These are phyloP conservation scores for Sporisorium exsertum DNA, from an alignment of 1,284 basidiomycete species.

Conservation along the genomic window DNA sequence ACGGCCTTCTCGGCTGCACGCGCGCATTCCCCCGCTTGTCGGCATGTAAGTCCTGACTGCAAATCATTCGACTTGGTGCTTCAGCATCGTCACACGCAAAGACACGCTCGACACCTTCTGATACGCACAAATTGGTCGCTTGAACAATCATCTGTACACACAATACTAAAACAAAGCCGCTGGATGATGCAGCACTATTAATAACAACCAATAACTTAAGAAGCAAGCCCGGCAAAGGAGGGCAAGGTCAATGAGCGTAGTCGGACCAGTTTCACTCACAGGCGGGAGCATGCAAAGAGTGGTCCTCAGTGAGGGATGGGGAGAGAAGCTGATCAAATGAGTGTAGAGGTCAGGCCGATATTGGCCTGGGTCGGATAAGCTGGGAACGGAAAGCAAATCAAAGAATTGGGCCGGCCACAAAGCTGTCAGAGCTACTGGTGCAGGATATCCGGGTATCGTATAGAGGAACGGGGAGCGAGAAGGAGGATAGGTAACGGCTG, in stretches of 20 bases:
- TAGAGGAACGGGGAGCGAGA: background rate
- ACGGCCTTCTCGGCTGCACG: too few species aligned
- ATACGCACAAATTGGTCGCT: background rate
- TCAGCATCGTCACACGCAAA: background rate
- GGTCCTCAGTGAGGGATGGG: background rate
- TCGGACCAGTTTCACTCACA: background rate
- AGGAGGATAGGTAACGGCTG: background rate
- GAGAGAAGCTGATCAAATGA: background rate
- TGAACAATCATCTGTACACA: background rate
- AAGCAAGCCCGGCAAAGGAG: background rate
- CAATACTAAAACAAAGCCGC: slow-evolving; percentile 4
- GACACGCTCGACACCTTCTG: background rate
- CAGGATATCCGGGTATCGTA: slow-evolving; percentile 20
- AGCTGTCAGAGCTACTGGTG: slow-evolving; percentile 7
- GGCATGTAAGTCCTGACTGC: too few species aligned
- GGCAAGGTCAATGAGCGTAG: background rate
- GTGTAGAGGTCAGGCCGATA: background rate
- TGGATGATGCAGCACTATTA: background rate
- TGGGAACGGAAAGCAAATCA: background rate
- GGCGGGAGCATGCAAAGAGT: background rate
- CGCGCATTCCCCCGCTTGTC: background rate
- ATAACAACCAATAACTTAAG: background rate
- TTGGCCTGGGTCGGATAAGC: too few species aligned
- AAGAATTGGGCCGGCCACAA: slow-evolving; percentile 1
- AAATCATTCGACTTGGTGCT: background rate